phyloP scores from a whole-genome alignment of 768 basidiomycete genomes.

The Auriculariales sp. region DNA sequence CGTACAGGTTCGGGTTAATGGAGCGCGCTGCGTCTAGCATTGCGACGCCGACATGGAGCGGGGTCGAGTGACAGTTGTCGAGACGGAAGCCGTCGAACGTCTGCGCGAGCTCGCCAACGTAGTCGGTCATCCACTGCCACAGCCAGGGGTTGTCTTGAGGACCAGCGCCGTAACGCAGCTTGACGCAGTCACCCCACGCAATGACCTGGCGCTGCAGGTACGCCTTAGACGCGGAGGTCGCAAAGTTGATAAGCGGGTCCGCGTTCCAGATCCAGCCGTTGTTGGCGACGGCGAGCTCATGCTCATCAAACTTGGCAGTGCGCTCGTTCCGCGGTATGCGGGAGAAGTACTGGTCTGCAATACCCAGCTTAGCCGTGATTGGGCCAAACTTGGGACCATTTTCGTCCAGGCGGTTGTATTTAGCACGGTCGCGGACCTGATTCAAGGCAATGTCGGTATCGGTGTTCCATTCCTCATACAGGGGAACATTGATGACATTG shows the following conservation, averaged over 20 bases:
- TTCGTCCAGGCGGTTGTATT: constrained; percentile 66
- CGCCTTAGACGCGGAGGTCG: constrained; percentile 78
- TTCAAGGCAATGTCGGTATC: constrained; percentile 65
- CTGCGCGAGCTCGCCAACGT: constrained; percentile 65
- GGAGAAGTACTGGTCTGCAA: constrained; percentile 90
- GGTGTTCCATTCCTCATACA: constrained; percentile 77
- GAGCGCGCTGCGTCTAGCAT: constrained; percentile 86
- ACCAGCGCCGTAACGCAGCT: constrained; percentile 79
- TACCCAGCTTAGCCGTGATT: constrained; percentile 61
- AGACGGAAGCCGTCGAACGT: constrained; percentile 93
- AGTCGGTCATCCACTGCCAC: constrained; percentile 81
- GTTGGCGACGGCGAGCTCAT: constrained; percentile 73
- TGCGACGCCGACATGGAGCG: constrained; percentile 85
- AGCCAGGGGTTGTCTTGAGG: constrained; percentile 83
- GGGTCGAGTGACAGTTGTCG: constrained; percentile 98
- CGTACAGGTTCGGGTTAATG: constrained; percentile 83
- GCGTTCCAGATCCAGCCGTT: constrained; percentile 99
- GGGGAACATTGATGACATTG: constrained; percentile 75
- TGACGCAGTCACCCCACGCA: constrained; percentile 97
- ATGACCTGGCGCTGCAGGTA: constrained; percentile 95
- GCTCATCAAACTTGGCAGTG: constrained; percentile 29
- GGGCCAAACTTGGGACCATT: constrained; percentile 75
- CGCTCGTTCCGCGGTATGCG: constrained; percentile 37
- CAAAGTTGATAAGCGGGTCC: constrained; percentile 89
- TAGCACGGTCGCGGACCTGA: constrained; percentile 59